Evolutionary conservation across 225 moss, liverwort and hornwort genomes (phyloP).

Genomic region (Anthoceros angustus): DNA sequence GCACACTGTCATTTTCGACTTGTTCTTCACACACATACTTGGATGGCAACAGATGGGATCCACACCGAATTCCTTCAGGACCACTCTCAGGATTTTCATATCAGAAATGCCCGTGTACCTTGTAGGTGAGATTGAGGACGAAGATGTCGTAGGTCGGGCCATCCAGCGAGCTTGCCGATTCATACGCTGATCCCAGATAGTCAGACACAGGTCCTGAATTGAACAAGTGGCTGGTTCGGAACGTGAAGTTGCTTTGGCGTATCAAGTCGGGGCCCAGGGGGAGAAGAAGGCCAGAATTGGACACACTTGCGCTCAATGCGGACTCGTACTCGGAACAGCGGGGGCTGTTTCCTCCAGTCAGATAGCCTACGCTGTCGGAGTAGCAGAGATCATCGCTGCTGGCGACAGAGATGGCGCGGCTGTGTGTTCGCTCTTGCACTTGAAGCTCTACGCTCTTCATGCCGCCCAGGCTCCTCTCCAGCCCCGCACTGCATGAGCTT

Average conservation of each 20-base stretch:
- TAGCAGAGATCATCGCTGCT: not conserved
- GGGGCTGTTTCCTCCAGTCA: not conserved
- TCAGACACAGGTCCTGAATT: not conserved
- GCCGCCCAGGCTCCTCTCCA: no score
- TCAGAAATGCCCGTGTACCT: not conserved
- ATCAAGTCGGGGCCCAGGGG: not conserved
- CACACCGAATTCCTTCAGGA: not conserved
- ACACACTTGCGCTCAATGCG: not conserved
- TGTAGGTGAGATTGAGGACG: conserved; percentile 4
- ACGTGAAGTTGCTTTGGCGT: not conserved
- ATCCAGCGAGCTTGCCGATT: not conserved
- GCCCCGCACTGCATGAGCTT: no score
- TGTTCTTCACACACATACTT: not conserved
- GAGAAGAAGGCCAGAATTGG: not conserved
- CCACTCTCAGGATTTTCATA: not conserved
- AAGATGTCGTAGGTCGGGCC: conserved; percentile 4
- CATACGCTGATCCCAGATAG: not conserved
- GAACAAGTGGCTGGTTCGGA: not conserved
- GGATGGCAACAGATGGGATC: no score
- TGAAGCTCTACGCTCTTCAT: not conserved
- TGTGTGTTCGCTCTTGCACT: not conserved
- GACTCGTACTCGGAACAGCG: conserved; percentile 2
- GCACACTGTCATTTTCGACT: not conserved
- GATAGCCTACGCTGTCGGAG: not conserved
- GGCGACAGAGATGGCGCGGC: not conserved